These are phyloP conservation scores for Microascus cirrosus DNA, from an alignment of 2,329 filamentous ascomycete genomes.

Conservation along the genomic window DNA sequence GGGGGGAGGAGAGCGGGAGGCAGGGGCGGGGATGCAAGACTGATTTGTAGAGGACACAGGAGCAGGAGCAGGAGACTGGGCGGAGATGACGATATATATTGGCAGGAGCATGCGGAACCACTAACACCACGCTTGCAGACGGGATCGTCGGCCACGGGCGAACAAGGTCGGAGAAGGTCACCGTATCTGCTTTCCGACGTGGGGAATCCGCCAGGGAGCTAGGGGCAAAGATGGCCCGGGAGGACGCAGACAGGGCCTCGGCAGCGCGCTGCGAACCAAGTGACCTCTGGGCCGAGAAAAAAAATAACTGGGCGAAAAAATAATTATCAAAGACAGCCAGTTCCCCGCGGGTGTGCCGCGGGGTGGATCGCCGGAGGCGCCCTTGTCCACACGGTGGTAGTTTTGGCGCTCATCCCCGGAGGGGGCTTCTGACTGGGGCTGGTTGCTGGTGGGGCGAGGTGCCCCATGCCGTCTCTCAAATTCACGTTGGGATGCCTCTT, in stretches of 20 bases:
- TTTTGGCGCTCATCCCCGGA: too few relatives aligned
- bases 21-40: background rate
- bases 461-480: too few relatives aligned
- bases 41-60: background rate
- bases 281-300: background rate
- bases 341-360: too few relatives aligned
- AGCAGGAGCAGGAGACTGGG: background rate
- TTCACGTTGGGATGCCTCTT: too few relatives aligned
- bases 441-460: too few relatives aligned
- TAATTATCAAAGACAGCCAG: background rate
- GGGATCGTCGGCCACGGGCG: background rate
- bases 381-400: too few relatives aligned
- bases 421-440: too few relatives aligned
- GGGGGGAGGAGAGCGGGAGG: background rate
- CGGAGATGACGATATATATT: background rate
- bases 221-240: background rate
- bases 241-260: background rate
- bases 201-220: background rate
- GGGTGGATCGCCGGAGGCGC: too few relatives aligned
- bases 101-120: conserved; percentile 1
- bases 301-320: background rate
- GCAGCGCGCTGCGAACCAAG: background rate
- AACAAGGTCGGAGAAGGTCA: background rate
- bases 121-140: background rate
- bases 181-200: background rate